Evolutionary conservation across 176 grass and related monocot genomes (phyloP).

Genomic region (Elymus sibiricus): DNA sequence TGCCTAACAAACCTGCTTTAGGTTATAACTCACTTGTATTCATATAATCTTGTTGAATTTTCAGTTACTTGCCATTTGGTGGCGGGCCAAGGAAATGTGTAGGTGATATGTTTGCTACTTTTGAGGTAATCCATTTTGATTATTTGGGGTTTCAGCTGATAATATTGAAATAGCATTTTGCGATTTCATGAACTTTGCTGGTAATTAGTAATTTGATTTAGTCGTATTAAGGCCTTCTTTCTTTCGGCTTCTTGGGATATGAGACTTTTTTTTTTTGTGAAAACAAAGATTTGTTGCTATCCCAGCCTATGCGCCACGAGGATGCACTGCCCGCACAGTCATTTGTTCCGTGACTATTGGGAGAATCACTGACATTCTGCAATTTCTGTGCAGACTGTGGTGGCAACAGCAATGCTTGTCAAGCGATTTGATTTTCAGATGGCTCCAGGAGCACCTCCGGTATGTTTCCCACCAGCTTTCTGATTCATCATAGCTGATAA

Average conservation of each 20-base stretch:
- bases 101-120: conserved; percentile 98
- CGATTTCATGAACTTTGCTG: background rate
- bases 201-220: background rate
- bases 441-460: conserved; percentile 74
- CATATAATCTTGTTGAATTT: conserved; percentile 39
- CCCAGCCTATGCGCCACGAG: background rate
- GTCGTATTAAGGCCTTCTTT: background rate
- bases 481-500: conserved; percentile 10
- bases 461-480: conserved; percentile 41
- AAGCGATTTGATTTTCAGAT: conserved; percentile 92
- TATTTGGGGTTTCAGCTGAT: background rate
- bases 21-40: conserved; percentile 16
- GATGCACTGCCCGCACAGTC: background rate
- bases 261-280: background rate
- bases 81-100: conserved; percentile 96
- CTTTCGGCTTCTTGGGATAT: background rate
- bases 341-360: background rate
- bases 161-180: background rate
- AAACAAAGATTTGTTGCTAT: background rate
- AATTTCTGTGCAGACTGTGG: conserved; percentile 65
- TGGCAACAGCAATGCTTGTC: conserved; percentile 91
- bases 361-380: background rate
- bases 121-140: conserved; percentile 65
- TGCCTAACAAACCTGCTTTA: background rate
- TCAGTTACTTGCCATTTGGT: conserved; percentile 99